A percentile compares a stretch with the other conserved stretches of the same genome.
phyloP scores from a whole-genome alignment of 306 rosid genomes.

The Rosa chinensis region DNA sequence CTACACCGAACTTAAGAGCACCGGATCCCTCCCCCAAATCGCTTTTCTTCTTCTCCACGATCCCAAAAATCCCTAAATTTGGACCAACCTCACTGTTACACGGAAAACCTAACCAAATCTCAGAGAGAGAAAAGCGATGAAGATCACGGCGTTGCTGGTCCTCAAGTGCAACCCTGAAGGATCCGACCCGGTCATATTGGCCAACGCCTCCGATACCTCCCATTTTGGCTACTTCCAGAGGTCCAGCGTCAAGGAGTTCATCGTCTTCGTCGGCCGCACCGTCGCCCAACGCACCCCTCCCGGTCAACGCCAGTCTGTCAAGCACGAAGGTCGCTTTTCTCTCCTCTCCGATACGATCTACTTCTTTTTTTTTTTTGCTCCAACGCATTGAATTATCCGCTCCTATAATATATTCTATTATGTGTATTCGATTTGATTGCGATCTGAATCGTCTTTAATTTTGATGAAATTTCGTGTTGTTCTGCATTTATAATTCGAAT shows the following conservation, averaged over 20 bases:
- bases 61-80: background rate
- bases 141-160: conserved; percentile 88
- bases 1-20: background rate
- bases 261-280: conserved; percentile 90
- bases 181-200: conserved; percentile 77
- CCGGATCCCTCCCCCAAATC: background rate
- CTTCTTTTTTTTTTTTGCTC: too few species aligned
- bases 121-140: conserved; percentile 40
- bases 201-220: conserved; percentile 69
- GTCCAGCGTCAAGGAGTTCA: conserved; percentile 84
- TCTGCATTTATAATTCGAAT: too few species aligned
- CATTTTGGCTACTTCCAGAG: conserved; percentile 93
- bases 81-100: background rate
- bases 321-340: conserved; percentile 72
- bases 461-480: too few species aligned
- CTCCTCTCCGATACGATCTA: too few species aligned
- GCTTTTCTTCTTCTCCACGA: background rate
- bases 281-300: conserved; percentile 89
- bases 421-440: too few species aligned
- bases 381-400: too few species aligned
- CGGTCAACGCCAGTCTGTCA: conserved; percentile 92
- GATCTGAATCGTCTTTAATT: too few species aligned
- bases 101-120: too few species aligned
- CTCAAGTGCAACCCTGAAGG: conserved; percentile 84
- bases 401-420: background rate